A percentile compares a stretch with the other conserved stretches of the same genome.
phyloP scores from a whole-genome alignment of 2,329 filamentous ascomycete genomes.

The Aspergillus sp. region DNA sequence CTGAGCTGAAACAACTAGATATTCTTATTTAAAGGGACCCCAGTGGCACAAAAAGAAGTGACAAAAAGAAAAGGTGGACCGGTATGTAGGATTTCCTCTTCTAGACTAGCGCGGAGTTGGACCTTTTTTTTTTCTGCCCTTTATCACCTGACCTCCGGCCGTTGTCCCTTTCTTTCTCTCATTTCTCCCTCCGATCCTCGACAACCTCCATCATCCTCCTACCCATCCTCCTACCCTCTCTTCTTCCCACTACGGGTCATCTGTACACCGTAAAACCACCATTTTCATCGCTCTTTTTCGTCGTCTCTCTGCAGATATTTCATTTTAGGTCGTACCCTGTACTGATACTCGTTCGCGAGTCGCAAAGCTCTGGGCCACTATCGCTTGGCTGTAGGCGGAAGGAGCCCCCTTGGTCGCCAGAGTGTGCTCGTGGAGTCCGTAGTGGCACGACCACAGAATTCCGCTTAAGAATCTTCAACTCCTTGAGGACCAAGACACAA shows the following conservation, averaged over 20 bases:
- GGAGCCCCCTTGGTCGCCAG: slow-evolving; percentile 22
- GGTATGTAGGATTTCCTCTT: not conserved
- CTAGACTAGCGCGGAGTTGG: not conserved
- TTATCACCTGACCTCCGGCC: slow-evolving; percentile 1
- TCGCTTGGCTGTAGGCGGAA: slow-evolving; percentile 36
- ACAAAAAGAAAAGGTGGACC: too few species aligned
- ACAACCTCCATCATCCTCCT: slow-evolving; percentile 4
- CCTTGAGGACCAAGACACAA: slow-evolving; percentile 4
- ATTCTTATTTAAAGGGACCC: too few species aligned
- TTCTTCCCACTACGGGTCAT: slow-evolving; percentile 9
- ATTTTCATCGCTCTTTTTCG: slow-evolving; percentile 6
- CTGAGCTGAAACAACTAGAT: too few species aligned
- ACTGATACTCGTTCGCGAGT: slow-evolving; percentile 32
- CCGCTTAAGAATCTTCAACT: slow-evolving; percentile 21
- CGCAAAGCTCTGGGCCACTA: slow-evolving; percentile 20
- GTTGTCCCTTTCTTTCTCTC: slow-evolving; percentile 4
- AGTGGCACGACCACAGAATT: slow-evolving; percentile 30
- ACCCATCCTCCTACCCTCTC: slow-evolving; percentile 3
- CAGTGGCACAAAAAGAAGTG: too few species aligned
- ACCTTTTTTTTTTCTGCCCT: not conserved
- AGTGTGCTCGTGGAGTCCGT: slow-evolving; percentile 31
- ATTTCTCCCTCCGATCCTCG: slow-evolving; percentile 3
- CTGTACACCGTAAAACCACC: slow-evolving; percentile 21
- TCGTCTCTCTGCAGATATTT: slow-evolving; percentile 10
- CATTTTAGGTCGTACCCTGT: slow-evolving; percentile 29